These are phyloP conservation scores for Phialocephala subalpina DNA, from an alignment of 2,329 filamentous ascomycete genomes.

Conservation along the genomic window DNA sequence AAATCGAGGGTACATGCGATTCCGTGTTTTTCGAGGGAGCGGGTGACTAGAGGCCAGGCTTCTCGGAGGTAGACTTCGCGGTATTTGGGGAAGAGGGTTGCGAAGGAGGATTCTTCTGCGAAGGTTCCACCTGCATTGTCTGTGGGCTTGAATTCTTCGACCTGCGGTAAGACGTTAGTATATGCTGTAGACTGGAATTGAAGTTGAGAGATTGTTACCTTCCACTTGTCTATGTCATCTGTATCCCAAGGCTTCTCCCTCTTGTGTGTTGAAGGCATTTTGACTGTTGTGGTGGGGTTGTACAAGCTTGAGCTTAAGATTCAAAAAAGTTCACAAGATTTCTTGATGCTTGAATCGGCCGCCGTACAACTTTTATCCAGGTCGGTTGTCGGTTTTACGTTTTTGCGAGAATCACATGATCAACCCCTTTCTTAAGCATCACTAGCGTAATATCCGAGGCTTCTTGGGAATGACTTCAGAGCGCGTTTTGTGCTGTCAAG, in stretches of 20 bases:
- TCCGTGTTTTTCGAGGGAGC: slow-evolving; percentile 83
- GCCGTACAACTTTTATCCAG: slow-evolving; percentile 6
- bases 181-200: slow-evolving; percentile 1
- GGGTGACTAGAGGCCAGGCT: slow-evolving; percentile 91
- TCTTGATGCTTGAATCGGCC: slow-evolving; percentile 13
- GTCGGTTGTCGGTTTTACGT: slow-evolving; percentile 5
- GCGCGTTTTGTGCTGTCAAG: background rate
- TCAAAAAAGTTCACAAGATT: slow-evolving; percentile 31
- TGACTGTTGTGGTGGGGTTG: slow-evolving; percentile 34
- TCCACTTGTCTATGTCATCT: slow-evolving; percentile 97
- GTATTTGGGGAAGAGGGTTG: slow-evolving; percentile 91
- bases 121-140: slow-evolving; percentile 90
- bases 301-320: slow-evolving; percentile 28
- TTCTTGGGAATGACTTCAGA: background rate
- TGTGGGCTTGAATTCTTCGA: slow-evolving; percentile 83
- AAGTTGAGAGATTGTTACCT: slow-evolving; percentile 54
- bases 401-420: background rate
- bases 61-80: slow-evolving; percentile 93
- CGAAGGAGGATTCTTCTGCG: slow-evolving; percentile 91
- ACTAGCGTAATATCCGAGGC: background rate
- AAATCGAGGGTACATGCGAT: slow-evolving; percentile 93
- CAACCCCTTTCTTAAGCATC: background rate
- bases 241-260: slow-evolving; percentile 95
- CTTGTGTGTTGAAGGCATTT: slow-evolving; percentile 89
- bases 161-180: slow-evolving; percentile 49